A percentile compares a stretch with the other conserved stretches of the same genome.
phyloP scores from a whole-genome alignment of 805 yeast species.

The Kazachstania bromeliacearum region DNA sequence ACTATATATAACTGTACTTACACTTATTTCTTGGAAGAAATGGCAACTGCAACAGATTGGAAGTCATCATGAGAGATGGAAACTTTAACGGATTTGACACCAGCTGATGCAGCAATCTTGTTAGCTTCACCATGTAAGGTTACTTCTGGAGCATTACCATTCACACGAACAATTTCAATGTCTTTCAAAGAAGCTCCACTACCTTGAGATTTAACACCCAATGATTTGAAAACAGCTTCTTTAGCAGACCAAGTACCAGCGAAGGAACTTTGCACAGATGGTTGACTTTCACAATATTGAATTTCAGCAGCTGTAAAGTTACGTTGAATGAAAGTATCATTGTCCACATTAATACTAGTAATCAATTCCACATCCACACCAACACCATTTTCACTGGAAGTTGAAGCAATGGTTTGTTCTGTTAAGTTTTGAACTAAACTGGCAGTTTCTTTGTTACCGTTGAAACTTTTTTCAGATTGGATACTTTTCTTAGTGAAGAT shows the following conservation, averaged over 20 bases:
- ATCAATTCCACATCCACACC: constrained; percentile 97
- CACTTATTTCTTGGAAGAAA: constrained; percentile 28
- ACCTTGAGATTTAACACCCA: constrained; percentile 82
- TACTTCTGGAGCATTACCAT: constrained; percentile 78
- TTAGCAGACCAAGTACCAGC: constrained; percentile 99
- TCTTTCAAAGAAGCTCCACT: constrained; percentile 91
- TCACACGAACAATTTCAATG: constrained; percentile 72
- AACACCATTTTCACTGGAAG: constrained; percentile 45
- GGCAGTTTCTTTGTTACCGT: constrained; percentile 46
- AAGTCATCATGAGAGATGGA: constrained; percentile 94
- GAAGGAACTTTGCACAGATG: constrained; percentile 79
- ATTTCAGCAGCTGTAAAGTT: constrained; percentile 82
- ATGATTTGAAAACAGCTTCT: constrained; percentile 96
- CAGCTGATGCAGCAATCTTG: constrained; percentile 59
- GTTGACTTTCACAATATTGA: constrained; percentile 61
- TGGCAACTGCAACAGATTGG: constrained; percentile 97
- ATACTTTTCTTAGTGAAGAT: constrained; percentile 41
- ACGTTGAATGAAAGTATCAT: constrained; percentile 83
- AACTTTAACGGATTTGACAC: constrained; percentile 64
- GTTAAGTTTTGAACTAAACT: constrained; percentile 50
- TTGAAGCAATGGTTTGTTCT: constrained; percentile 28
- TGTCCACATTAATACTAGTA: constrained; percentile 70
- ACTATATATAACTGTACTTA: no score
- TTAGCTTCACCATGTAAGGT: constrained; percentile 67
- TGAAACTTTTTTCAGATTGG: constrained; percentile 37